These are phyloP conservation scores for Crithidia sp. DNA, from an alignment of 208 protist species.

Conservation along the genomic window DNA sequence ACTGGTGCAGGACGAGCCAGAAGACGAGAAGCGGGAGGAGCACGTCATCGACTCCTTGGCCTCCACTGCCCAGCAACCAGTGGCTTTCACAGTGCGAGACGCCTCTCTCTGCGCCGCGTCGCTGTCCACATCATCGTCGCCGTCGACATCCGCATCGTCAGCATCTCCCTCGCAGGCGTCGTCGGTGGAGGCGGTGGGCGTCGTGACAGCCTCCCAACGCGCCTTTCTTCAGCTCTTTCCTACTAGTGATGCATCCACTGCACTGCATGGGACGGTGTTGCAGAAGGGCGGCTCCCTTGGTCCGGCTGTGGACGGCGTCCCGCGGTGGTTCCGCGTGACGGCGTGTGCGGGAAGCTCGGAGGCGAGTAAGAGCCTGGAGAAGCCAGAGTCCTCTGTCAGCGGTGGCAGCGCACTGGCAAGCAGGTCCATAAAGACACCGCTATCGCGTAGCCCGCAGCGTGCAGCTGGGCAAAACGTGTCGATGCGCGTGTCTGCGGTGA, in stretches of 20 bases:
- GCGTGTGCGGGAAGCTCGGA: not conserved
- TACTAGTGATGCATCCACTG: too few species aligned
- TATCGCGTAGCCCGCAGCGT: not conserved
- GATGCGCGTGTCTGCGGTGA: constrained; percentile 27
- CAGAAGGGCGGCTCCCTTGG: not conserved
- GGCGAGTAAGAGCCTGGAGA: not conserved
- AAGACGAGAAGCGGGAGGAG: not conserved
- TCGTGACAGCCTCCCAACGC: constrained; percentile 29
- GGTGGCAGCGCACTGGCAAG: not conserved
- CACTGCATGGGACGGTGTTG: not conserved
- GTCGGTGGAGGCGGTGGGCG: constrained; percentile 24
- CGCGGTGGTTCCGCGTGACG: constrained; percentile 4
- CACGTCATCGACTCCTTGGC: too few species aligned
- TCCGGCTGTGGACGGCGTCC: not conserved
- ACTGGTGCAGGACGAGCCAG: not conserved
- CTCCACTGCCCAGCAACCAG: not conserved
- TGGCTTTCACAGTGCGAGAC: constrained; percentile 4
- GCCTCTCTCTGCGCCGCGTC: too few species aligned
- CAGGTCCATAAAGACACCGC: not conserved
- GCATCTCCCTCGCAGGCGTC: constrained; percentile 1
- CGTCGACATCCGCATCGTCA: not conserved
- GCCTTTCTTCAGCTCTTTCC: constrained; percentile 24
- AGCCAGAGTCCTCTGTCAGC: not conserved
- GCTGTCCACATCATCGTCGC: not conserved
- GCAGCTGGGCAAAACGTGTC: not conserved